Percentiles rank a stretch among this genome's conserved stretches.
Conservation (phyloP, 768 basidiomycete genomes). For the Auricularia sp. region DNA sequence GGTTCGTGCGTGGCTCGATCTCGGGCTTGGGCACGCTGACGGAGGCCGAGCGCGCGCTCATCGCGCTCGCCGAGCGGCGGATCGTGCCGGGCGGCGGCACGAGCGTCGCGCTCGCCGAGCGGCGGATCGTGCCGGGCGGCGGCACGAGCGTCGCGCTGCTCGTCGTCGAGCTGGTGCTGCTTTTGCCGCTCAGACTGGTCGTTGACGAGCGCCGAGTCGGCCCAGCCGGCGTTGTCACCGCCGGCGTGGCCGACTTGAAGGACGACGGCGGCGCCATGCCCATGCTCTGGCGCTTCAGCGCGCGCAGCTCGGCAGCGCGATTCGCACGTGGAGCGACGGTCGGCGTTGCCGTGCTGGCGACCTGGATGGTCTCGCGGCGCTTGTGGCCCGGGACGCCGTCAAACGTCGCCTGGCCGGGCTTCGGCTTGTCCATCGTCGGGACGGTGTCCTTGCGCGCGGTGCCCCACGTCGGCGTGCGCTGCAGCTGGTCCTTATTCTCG, state of each 20-base stretch:
- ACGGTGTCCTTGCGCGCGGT: constrained; percentile 33
- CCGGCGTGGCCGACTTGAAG: not conserved
- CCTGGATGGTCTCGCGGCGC: constrained; percentile 51
- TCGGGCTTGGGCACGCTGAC: constrained; percentile 47
- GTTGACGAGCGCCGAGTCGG: constrained; percentile 12
- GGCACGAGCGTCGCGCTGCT: constrained; percentile 7
- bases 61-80: constrained; percentile 2
- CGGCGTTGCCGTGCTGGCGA: constrained; percentile 69
- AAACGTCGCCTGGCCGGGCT: constrained; percentile 40
- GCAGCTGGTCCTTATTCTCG: constrained; percentile 42
- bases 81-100: constrained; percentile 4
- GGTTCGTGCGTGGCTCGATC: constrained; percentile 62
- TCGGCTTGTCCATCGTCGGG: constrained; percentile 48
- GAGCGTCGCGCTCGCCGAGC: constrained; percentile 6
- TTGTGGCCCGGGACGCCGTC: constrained; percentile 77
- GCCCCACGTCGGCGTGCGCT: constrained; percentile 25
- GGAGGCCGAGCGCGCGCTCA: constrained; percentile 9
- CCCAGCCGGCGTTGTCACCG: not conserved
- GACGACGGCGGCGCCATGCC: constrained; percentile 5
- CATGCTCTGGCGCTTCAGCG: constrained; percentile 19
- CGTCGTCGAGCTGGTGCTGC: constrained; percentile 11
- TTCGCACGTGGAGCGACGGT: constrained; percentile 65
- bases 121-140: constrained; percentile 3
- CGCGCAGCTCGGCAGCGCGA: constrained; percentile 53
- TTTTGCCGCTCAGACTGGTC: constrained; percentile 13